These are phyloP conservation scores for Ophioceras dolichostomum DNA, from an alignment of 2,329 filamentous ascomycete genomes.

Conservation along the genomic window DNA sequence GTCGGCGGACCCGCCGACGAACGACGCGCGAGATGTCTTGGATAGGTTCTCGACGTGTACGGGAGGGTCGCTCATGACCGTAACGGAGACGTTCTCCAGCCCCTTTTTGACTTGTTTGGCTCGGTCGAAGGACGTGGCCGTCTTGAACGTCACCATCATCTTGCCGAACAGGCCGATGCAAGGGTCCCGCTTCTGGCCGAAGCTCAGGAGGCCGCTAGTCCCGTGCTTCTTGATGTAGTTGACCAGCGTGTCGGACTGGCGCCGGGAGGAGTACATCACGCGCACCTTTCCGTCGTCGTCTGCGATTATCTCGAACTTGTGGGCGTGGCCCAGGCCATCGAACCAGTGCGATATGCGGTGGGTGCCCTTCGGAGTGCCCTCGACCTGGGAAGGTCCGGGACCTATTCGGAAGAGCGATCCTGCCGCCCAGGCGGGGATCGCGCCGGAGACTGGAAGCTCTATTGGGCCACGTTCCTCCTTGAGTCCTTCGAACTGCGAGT, in stretches of 20 bases:
- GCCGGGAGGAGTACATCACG: slow-evolving; percentile 60
- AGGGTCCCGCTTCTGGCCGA: slow-evolving; percentile 61
- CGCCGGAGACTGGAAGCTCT: slow-evolving; percentile 48
- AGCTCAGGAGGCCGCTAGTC: slow-evolving; percentile 42
- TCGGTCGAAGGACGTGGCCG: background rate
- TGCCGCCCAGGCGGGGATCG: slow-evolving; percentile 58
- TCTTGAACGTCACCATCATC: slow-evolving; percentile 47
- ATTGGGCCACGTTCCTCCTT: slow-evolving; percentile 55
- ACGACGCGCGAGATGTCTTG: background rate
- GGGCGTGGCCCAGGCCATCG: slow-evolving; percentile 59
- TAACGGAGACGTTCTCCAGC: background rate
- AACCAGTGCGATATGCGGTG: slow-evolving; percentile 67
- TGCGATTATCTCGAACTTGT: slow-evolving; percentile 56
- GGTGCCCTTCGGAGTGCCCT: slow-evolving; percentile 43
- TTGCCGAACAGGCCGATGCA: slow-evolving; percentile 65
- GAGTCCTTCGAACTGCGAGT: slow-evolving; percentile 51
- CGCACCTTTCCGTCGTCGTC: slow-evolving; percentile 15
- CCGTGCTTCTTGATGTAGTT: slow-evolving; percentile 49
- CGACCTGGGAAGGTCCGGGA: slow-evolving; percentile 51
- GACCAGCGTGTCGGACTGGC: slow-evolving; percentile 52
- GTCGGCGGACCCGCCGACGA: slow-evolving; percentile 2
- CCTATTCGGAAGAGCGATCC: slow-evolving; percentile 66
- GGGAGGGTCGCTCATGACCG: background rate
- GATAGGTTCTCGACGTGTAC: background rate
- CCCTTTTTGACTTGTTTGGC: background rate